Conservation (phyloP, 306 rosid genomes). For the Rosa lucieae region DNA sequence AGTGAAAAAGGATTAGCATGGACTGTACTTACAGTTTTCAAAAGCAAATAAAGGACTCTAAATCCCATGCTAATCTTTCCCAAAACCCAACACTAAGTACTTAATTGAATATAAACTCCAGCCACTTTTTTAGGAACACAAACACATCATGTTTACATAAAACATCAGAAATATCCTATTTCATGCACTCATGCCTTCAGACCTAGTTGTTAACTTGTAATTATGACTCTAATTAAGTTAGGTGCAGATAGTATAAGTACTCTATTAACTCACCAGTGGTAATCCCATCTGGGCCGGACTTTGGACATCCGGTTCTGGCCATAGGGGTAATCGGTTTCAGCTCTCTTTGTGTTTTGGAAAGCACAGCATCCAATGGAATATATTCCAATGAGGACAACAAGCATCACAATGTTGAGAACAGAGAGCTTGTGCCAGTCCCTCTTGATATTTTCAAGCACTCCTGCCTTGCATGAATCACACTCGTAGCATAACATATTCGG, state of each 20-base stretch:
- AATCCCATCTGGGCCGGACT: constrained; percentile 90
- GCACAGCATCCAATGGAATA: constrained; percentile 94
- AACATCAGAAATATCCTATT: neutral
- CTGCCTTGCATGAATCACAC: constrained; percentile 94
- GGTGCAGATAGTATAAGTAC: neutral
- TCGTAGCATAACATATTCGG: constrained; percentile 75
- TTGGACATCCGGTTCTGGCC: constrained; percentile 75
- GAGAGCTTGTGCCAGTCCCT: constrained; percentile 87
- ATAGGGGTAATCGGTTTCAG: constrained; percentile 65
- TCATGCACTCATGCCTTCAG: neutral
- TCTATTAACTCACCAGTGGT: constrained; percentile 53
- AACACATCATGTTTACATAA: neutral
- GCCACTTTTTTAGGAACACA: neutral
- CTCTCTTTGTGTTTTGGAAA: constrained; percentile 69
- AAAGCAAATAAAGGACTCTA: constrained; percentile 1
- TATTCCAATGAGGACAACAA: constrained; percentile 67
- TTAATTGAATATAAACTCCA: neutral
- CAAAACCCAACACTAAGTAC: neutral
- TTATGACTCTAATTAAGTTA: too few species aligned
- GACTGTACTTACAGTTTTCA: neutral
- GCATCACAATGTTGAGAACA: constrained; percentile 61
- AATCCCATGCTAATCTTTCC: neutral
- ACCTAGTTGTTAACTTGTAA: too few species aligned
- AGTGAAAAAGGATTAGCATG: too few species aligned
- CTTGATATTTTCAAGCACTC: constrained; percentile 71